These are phyloP conservation scores for Meyerozyma smithsonii DNA, from an alignment of 1,139 yeast species.

Conservation along the genomic window DNA sequence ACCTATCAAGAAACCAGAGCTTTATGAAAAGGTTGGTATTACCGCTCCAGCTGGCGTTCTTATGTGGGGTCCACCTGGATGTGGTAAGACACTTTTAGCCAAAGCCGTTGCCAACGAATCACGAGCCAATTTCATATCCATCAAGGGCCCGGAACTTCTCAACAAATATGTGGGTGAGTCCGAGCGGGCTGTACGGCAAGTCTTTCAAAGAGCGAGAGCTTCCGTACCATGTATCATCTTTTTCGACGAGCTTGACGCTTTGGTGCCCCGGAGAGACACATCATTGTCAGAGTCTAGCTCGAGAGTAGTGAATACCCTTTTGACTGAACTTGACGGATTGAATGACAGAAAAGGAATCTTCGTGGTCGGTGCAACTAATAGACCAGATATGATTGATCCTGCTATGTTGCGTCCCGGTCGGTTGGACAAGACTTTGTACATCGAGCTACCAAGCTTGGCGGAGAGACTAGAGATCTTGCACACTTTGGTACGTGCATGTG, in stretches of 20 bases:
- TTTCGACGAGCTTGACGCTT: constrained; percentile 93
- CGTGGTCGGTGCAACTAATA: constrained; percentile 93
- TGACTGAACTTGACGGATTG: constrained; percentile 92
- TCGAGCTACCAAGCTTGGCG: constrained; percentile 74
- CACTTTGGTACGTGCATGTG: constrained; percentile 66
- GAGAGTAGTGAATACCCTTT: constrained; percentile 87
- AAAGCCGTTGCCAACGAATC: constrained; percentile 98
- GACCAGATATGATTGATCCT: constrained; percentile 98
- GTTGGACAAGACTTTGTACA: constrained; percentile 86
- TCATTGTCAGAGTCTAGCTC: constrained; percentile 86
- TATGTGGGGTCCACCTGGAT: constrained; percentile 99
- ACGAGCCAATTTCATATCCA: constrained; percentile 89
- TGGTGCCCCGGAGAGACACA: constrained; percentile 91
- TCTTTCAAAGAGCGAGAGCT: constrained; percentile 89
- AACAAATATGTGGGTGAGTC: constrained; percentile 97
- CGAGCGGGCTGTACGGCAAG: constrained; percentile 92
- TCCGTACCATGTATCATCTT: constrained; percentile 93
- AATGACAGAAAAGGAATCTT: constrained; percentile 90
- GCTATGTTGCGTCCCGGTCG: constrained; percentile 98
- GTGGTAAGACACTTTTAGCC: constrained; percentile 94
- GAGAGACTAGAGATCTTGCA: constrained; percentile 79
- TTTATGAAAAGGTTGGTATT: constrained; percentile 86
- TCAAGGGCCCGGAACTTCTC: constrained; percentile 90
- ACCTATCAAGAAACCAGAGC: constrained; percentile 89
- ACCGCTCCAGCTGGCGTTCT: constrained; percentile 96